Evolutionary conservation across 2,329 filamentous ascomycete species (phyloP).

Genomic region (Tolypocladium pustulatum): DNA sequence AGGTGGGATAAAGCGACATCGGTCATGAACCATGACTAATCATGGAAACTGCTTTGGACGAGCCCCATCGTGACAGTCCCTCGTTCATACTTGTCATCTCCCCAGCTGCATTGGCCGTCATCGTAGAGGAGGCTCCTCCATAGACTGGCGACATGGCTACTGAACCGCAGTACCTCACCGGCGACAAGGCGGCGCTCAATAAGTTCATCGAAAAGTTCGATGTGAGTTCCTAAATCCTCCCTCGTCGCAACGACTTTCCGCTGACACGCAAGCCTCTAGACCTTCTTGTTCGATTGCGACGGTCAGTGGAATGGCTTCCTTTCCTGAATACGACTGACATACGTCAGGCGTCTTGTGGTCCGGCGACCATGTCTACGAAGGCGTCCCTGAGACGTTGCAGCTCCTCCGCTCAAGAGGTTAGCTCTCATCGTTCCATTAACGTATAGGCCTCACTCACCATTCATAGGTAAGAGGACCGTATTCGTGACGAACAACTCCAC

Average conservation of each 20-base stretch:
- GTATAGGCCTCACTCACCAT: not conserved
- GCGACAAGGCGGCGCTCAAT: constrained; percentile 64
- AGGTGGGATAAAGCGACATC: not conserved
- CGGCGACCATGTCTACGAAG: constrained; percentile 79
- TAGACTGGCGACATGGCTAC: constrained; percentile 11
- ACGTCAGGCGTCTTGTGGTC: constrained; percentile 84
- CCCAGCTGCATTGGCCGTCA: too few species aligned
- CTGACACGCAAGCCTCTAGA: constrained; percentile 41
- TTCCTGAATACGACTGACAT: not conserved
- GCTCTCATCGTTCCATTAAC: not conserved
- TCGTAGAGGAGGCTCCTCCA: not conserved
- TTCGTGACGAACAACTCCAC: constrained; percentile 99
- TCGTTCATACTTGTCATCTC: not conserved
- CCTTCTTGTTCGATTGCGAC: constrained; percentile 92
- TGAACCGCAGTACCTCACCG: constrained; percentile 59
- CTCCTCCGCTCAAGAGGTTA: constrained; percentile 72
- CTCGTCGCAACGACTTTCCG: not conserved
- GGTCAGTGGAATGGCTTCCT: constrained; percentile 41
- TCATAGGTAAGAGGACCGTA: constrained; percentile 73
- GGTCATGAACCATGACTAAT: not conserved
- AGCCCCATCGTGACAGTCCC: too few species aligned
- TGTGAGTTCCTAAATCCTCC: constrained; percentile 42
- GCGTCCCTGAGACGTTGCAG: constrained; percentile 74
- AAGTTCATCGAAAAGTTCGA: constrained; percentile 87
- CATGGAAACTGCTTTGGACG: not conserved